A percentile compares a stretch with the other conserved stretches of the same genome.
These are phyloP conservation scores for Colletotrichum horii DNA, from an alignment of 2,329 filamentous ascomycete species.

Conservation along the genomic window DNA sequence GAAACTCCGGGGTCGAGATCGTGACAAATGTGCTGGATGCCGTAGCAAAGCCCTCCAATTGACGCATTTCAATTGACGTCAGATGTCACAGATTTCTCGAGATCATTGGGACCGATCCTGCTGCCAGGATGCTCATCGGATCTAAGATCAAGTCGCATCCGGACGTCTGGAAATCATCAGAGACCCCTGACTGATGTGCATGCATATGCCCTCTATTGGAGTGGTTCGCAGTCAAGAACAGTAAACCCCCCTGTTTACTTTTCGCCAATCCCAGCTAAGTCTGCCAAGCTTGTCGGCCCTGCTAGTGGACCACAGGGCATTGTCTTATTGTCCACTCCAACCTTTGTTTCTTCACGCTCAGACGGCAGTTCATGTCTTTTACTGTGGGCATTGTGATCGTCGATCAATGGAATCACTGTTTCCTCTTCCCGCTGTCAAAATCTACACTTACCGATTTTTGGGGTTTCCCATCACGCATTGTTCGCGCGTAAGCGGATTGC, in stretches of 20 bases:
- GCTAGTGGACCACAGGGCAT: background rate
- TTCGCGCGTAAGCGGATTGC: background rate
- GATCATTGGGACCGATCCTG: background rate
- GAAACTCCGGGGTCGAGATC: background rate
- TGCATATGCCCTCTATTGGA: background rate
- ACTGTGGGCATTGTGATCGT: background rate
- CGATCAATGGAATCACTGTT: background rate
- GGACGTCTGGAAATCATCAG: background rate
- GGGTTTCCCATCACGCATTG: background rate
- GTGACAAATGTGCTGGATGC: background rate
- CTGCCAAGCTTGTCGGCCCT: background rate
- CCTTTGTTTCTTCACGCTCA: background rate
- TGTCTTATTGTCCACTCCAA: background rate
- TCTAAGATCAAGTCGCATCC: background rate
- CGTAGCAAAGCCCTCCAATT: background rate
- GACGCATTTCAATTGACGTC: background rate
- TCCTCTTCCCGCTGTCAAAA: background rate
- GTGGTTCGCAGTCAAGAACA: background rate
- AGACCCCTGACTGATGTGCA: background rate
- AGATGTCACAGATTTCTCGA: background rate
- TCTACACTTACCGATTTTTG: background rate
- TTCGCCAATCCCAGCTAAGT: background rate
- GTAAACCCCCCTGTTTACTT: background rate
- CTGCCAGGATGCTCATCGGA: background rate
- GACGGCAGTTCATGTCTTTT: background rate